Base-by-base conservation (phyloP, 1,284 basidiomycete genomes). In the Leccinum pallidistipes region DNA sequence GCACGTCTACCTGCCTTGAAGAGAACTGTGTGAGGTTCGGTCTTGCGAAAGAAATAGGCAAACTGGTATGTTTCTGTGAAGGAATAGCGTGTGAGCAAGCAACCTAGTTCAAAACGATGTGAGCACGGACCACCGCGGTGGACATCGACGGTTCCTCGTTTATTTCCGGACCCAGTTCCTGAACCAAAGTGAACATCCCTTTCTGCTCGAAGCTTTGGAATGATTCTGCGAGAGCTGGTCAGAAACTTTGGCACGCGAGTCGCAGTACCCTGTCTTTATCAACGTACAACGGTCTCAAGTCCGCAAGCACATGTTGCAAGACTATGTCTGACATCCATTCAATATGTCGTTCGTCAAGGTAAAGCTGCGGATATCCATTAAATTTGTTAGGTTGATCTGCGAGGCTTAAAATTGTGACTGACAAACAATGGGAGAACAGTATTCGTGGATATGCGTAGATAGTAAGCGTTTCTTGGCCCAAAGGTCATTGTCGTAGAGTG, bases 291-390 rank as follows among this genome's bases (percentile, higher is more conserved):
- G 87, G 87, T 66, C 86, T 81, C 52, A 92, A 72, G 70, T 92
- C 90, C 14, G 83, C 81, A 2, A 92, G 79, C 27, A 92, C 86
- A 68, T 85, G 83, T 68, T 91, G 90, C 12, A 92, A 76, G 49
- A 86, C 78, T 29, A 76, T 66, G 64, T 92, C 90, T 6, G 88
- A 85, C 90, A 92, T 92, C 91, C 91, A 92, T 51, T 84, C 79
- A 16, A 88, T 71, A 74, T 92, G 91, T n/a, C 83, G 81, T 65
- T 89, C 87, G 69, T 92, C 90, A 14, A 92, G 81, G 71, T 91
- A 92, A 12, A 92, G 73, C 90, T 47, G 21, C 91, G 49, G 55
- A 36, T 45, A 36, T 45, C 49, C 34, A 45, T 53, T 7, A 1
- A 29, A 29, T 29, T 60, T 36, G 49, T 62, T 54, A 57, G 61